phyloP scores from a whole-genome alignment of 805 yeast genomes.

The Saccharomycopsis sp. region DNA sequence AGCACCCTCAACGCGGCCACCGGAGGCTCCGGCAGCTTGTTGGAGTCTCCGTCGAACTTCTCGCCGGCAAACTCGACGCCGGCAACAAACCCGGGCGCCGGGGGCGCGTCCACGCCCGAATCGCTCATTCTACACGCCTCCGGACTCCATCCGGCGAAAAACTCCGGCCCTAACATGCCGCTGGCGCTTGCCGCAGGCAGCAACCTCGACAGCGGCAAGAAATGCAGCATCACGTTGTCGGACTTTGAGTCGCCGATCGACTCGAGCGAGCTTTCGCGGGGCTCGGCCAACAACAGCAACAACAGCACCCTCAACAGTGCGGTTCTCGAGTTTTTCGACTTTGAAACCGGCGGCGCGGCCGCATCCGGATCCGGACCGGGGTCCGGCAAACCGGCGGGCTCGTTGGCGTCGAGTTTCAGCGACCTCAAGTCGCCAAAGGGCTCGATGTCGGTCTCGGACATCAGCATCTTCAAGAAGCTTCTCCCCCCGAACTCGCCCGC shows the following conservation, averaged over 20 bases:
- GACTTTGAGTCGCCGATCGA: constrained; percentile 14
- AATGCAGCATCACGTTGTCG: constrained; percentile 11
- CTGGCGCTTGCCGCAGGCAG: background rate
- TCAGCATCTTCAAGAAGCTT: constrained; percentile 16
- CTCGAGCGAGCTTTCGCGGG: background rate
- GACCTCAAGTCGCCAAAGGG: constrained; percentile 6
- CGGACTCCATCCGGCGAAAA: background rate
- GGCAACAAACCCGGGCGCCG: constrained; percentile 2
- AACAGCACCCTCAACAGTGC: background rate
- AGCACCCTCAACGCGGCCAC: background rate
- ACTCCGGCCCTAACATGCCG: constrained; percentile 7
- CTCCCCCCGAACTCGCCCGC: constrained; percentile 19
- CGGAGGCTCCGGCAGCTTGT: background rate
- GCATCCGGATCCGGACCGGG: background rate
- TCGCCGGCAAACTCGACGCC: constrained; percentile 15
- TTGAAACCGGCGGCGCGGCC: background rate
- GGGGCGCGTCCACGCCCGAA: constrained; percentile 19
- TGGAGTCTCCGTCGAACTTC: background rate
- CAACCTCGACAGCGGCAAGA: constrained; percentile 1
- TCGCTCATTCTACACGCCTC: constrained; percentile 6
- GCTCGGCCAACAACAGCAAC: background rate
- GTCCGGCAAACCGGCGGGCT: background rate
- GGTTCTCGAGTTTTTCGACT: background rate
- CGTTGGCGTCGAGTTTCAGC: background rate
- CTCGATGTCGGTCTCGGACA: constrained; percentile 4